These are phyloP conservation scores for Nicotiana sylvestris DNA, from an alignment of 257 asterid species.

Conservation along the genomic window DNA sequence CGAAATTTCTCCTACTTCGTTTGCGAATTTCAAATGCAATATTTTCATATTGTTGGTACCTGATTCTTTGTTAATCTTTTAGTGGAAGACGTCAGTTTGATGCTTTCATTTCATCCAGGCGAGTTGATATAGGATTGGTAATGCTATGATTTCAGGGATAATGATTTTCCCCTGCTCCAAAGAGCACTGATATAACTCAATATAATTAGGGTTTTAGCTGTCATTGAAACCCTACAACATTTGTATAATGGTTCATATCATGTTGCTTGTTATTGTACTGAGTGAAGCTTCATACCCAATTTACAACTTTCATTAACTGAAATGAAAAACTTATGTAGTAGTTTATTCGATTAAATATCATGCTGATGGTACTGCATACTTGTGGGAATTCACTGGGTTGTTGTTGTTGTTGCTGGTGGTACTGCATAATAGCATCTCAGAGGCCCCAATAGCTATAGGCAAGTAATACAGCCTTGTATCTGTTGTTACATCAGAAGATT, in stretches of 20 bases:
- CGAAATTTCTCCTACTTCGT: background rate
- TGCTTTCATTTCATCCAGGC: background rate
- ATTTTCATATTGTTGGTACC: background rate
- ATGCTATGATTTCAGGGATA: slow-evolving; percentile 3
- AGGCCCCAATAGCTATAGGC: background rate
- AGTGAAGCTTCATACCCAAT: background rate
- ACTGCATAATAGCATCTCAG: slow-evolving; percentile 8
- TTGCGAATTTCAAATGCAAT: background rate
- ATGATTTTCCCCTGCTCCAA: background rate
- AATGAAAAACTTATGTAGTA: background rate
- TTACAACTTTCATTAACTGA: background rate
- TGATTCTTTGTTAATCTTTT: slow-evolving; percentile 2
- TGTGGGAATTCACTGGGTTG: too few species aligned
- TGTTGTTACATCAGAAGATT: background rate
- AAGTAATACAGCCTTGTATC: background rate
- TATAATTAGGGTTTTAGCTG: background rate
- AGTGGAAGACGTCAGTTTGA: background rate
- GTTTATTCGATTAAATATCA: background rate
- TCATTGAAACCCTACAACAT: background rate
- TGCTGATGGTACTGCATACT: slow-evolving; percentile 2
- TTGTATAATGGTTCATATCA: background rate
- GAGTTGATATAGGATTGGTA: background rate
- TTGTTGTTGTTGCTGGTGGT: background rate
- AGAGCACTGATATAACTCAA: background rate
- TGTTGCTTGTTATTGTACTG: background rate